Conservation (phyloP, 805 yeast species). For the Ogataea paraovalis region DNA sequence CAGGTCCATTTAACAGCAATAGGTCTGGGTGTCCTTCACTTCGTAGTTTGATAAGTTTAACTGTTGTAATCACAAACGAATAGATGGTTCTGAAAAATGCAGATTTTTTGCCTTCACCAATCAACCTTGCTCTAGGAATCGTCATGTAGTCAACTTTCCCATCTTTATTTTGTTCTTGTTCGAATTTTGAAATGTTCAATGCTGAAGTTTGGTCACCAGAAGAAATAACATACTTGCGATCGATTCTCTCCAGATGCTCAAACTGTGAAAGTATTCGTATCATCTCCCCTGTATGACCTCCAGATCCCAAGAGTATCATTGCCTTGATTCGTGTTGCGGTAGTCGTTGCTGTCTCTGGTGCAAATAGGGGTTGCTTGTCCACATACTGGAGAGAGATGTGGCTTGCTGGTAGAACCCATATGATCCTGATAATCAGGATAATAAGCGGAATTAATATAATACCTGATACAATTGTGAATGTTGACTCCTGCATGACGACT, state of each 20-base stretch:
- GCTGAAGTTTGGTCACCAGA: conserved; percentile 45
- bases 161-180: conserved; percentile 30
- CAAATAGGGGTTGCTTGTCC: background rate
- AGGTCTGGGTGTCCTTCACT: conserved; percentile 23
- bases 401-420: conserved; percentile 23
- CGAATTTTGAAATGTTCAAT: conserved; percentile 36
- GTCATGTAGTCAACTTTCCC: conserved; percentile 19
- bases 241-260: conserved; percentile 21
- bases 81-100: conserved; percentile 32
- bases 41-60: conserved; percentile 7
- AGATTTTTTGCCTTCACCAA: conserved; percentile 32
- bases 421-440: conserved; percentile 11
- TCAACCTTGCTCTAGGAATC: conserved; percentile 34
- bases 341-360: background rate
- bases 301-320: conserved; percentile 82
- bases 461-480: conserved; percentile 16
- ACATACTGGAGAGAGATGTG: conserved; percentile 1
- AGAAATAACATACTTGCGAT: conserved; percentile 33
- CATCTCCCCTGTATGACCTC: conserved; percentile 98
- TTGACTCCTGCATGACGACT: conserved; percentile 24
- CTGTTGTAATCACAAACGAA: conserved; percentile 27
- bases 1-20: conserved; percentile 70
- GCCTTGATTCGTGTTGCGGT: conserved; percentile 16
- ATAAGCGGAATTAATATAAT: conserved; percentile 7
- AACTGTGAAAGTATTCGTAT: conserved; percentile 54